These are phyloP conservation scores for Podospora bellae-mahoneyi DNA, from an alignment of 495 filamentous ascomycete genomes.

Conservation along the genomic window DNA sequence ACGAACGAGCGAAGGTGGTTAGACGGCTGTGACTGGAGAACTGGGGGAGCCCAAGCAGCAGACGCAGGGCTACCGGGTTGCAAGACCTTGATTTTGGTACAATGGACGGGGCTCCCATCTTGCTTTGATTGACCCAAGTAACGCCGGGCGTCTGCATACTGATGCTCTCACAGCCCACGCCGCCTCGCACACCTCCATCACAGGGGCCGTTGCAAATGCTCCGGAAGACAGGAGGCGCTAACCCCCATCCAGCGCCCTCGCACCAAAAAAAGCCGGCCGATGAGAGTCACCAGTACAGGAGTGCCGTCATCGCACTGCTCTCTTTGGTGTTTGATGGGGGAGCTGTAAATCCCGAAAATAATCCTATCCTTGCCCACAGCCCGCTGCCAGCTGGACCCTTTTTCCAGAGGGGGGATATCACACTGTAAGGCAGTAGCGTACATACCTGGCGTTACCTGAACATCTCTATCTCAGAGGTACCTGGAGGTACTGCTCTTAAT, in stretches of 20 bases:
- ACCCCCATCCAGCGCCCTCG: neutral
- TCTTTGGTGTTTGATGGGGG: neutral
- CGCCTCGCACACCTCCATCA: neutral
- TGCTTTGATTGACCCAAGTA: neutral
- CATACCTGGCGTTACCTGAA: neutral
- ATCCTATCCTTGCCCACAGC: neutral
- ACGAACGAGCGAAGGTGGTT: neutral
- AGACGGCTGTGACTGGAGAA: neutral
- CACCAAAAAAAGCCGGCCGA: neutral
- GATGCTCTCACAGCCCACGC: neutral
- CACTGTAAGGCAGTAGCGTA: neutral
- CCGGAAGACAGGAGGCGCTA: neutral
- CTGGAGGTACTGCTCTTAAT: neutral
- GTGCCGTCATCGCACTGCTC: conserved; percentile 3
- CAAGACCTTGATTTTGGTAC: neutral
- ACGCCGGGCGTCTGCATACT: neutral
- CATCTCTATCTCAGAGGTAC: neutral
- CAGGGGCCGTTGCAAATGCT: neutral
- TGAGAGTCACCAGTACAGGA: neutral
- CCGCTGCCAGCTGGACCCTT: neutral
- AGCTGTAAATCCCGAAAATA: neutral
- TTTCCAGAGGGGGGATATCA: neutral
- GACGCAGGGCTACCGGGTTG: neutral
- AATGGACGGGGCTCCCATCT: neutral
- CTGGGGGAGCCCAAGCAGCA: neutral